Evolutionary conservation across 2,329 filamentous ascomycete genomes (phyloP), one percentile per base, ranked within the genome.

Genomic region (Ascochyta koolunga): DNA sequence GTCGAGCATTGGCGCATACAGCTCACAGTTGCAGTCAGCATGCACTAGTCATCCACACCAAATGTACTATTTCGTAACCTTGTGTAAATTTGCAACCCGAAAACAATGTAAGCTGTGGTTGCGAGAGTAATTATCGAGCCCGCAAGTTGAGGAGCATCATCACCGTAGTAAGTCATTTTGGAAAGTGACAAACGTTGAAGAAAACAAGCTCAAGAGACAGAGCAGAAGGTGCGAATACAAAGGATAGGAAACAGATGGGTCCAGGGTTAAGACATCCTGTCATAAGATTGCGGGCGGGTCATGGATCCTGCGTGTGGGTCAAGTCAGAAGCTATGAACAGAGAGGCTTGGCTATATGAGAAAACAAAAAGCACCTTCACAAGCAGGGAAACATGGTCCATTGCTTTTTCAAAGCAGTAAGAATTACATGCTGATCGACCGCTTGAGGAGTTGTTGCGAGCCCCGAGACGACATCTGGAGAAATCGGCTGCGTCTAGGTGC

Each of bases 21-120:
- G n/a, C 37, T 19, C 6, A 51, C 32, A 1, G 18, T 33, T 11
- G 41, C 31, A 22, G 43, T 32, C 3, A 40, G 13, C 65, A 73
- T 73, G 3, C 61, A 57, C 65, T 65, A 70, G 24, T 73, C 71
- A 29, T 74, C 70, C 8, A 64, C 47, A 5, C 68, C 71, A 61
- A 68, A 73, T 10, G 59, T 54, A 9, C 54, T 39, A 22, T 53
- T 59, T 19, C 47, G 58, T 10, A 65, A 19, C 16, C 64, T 41
- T 15, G 59, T 62, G 36, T 67, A 62, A 3, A 59, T 42, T 9
- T 64, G 64, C 31, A 68, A 49, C 3, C 31, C 54, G 40, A 60
- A 64, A 4, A 58, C 47, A 3, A 57, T 37, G 39, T 58, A 64
- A 5, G 59, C 60, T 11, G 66, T 37, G 15, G 54, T 33, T 13